Evolutionary conservation across 257 asterid genomes (phyloP).

Genomic region (Solanum tarapatanum): DNA sequence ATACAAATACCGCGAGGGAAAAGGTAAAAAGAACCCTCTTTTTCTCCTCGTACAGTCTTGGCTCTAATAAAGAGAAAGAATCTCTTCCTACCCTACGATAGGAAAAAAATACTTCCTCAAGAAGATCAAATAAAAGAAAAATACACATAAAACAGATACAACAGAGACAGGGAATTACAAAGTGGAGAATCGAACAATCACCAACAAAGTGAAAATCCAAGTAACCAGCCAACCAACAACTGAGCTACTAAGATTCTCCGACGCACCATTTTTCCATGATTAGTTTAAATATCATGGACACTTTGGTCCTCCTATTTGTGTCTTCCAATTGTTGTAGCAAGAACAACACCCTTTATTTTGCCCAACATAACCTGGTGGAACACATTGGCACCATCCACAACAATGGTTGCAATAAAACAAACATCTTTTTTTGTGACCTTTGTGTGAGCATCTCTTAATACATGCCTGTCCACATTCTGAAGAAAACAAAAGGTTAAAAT

Average conservation of each 20-base stretch:
- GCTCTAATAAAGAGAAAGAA: neutral
- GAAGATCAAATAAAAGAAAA: neutral
- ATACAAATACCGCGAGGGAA: neutral
- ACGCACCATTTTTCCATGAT: neutral
- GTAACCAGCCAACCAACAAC: neutral
- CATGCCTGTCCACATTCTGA: neutral
- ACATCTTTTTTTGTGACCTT: neutral
- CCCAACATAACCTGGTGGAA: neutral
- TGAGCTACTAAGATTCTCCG: neutral
- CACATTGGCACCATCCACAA: neutral
- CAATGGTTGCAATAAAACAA: neutral
- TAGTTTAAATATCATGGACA: neutral
- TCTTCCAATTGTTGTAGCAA: neutral
- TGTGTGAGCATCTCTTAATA: neutral
- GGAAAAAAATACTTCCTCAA: neutral
- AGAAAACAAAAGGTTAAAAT: neutral
- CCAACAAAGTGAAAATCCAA: neutral
- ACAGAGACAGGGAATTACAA: accelerated
- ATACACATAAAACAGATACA: neutral
- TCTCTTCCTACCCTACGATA: neutral
- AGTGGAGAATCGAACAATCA: neutral
- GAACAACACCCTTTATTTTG: neutral
- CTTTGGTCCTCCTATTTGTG: constrained; percentile 1
- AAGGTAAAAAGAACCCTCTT: neutral
- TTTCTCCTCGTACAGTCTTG: neutral